phyloP scores from a whole-genome alignment of 345 rosid species.

The Populus tremula region DNA sequence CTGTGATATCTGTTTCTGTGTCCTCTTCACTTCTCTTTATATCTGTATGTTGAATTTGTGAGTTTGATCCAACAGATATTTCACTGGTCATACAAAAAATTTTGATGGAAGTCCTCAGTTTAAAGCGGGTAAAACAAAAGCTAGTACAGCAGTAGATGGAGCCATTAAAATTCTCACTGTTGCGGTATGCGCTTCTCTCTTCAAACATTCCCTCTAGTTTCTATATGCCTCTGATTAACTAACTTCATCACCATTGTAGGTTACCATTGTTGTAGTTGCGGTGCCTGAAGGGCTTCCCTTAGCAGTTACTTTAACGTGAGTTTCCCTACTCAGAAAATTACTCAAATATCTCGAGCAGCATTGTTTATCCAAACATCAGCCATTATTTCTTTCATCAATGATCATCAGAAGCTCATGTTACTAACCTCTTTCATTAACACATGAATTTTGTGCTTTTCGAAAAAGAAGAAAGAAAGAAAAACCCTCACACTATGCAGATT shows the following conservation, averaged over 20 bases:
- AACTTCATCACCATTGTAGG: conserved; percentile 40
- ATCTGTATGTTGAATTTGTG: not conserved
- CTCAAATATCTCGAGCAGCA: not conserved
- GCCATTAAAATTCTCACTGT: conserved; percentile 84
- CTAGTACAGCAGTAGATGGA: conserved; percentile 60
- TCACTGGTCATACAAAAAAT: conserved; percentile 65
- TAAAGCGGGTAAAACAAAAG: conserved; percentile 51
- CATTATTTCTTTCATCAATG: not conserved
- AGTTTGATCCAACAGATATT: conserved; percentile 49
- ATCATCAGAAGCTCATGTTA: not conserved
- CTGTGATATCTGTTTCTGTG: not conserved
- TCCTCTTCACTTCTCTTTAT: not conserved
- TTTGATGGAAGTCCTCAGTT: conserved; percentile 49
- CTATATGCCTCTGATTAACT: not conserved
- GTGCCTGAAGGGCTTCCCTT: conserved; percentile 99
- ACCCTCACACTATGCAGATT: not conserved
- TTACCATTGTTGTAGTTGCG: conserved; percentile 97
- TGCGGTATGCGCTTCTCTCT: conserved; percentile 57
- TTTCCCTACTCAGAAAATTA: not conserved
- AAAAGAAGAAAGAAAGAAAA: not conserved
- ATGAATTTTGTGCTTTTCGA: not conserved
- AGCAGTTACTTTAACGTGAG: conserved; percentile 99
- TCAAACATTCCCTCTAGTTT: not conserved
- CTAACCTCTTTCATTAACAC: not conserved
- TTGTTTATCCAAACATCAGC: not conserved